Base-by-base conservation (phyloP, 495 filamentous ascomycete species). In the Daldinia concentrica region DNA sequence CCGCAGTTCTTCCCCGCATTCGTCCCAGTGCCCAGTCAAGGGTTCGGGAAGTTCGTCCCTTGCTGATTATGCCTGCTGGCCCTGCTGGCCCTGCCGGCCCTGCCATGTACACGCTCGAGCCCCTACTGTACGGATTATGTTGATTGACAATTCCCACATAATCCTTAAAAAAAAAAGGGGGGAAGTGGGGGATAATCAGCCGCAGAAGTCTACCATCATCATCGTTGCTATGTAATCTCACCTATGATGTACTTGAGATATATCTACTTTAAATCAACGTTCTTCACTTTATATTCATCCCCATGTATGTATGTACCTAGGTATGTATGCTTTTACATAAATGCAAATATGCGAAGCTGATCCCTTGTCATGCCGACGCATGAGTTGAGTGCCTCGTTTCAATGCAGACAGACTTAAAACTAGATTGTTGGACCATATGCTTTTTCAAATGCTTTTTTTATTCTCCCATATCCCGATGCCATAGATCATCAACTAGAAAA, bases 1-100 rank as follows among this genome's bases (percentile, higher is more conserved):
- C 69, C 37, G 51, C 17, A 41, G 29, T 51, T 19, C 27, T 71
- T 66, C 69, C 63, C 68, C 68, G 68, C 68, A 71, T 66, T 71
- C 57, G 58, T 62, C 57, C 51, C 51, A 54, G 24, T 30, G 51
- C 51, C 51, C 34, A 59, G 54, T 39, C 37, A 48, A 62, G 54
- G 58, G 54, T 58, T 24, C 43, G 43, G 43, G 43, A 48, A 48
- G 43, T 48, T 48, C 19, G 43, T 48, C 43, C 43, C 43, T 48
- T 48, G 43, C 43, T 48, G 43, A 48, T 19, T 3, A 24, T 48
- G 11, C 30, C 30, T n/a, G n/a, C n/a, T n/a, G n/a, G n/a, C n/a
- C n/a, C n/a, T n/a, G n/a, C n/a, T n/a, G n/a, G n/a, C n/a, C n/a
- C n/a, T n/a, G n/a, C n/a, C n/a, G n/a, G n/a, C n/a, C 41, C 41